Evolutionary conservation across 2,329 filamentous ascomycete genomes (phyloP), one percentile per base, ranked within the genome.

Genomic region (Hymenoscyphus albidus): DNA sequence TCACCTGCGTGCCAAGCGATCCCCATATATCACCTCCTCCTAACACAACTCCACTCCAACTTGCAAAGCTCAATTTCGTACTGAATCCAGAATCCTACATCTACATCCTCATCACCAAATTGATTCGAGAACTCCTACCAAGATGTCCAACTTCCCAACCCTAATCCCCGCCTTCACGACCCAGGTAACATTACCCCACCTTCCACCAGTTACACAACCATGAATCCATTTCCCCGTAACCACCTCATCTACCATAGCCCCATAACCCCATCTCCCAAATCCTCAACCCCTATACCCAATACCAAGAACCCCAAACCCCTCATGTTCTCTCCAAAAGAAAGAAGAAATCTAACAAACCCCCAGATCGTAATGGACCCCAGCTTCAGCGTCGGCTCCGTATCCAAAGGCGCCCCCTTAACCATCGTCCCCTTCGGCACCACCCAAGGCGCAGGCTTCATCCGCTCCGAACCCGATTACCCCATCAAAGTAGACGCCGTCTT

Each of bases 111-210:
- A 13, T 14, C 48, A 9, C 3, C 22, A 31, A 27, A 27, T 12
- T 7, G 0, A 2, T 10, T 1, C 44, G 9, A 27, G 22, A 27
- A 1, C 48, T 22, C 9, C 22, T 13, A 12, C 31, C 48, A 54
- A 54, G 22, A 54, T 54, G 48, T 31, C 48, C 48, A 27, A 27
- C 48, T 56, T 62, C 18, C 60, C 76, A 44, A 73, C 74, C 39
- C 73, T 78, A 22, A 73, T 78, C 55, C 77, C 77, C 39, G 77
- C 77, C 51, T 78, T 78, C 68, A 77, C 74, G 22, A 74, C 74
- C 12, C 72, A 74, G 62, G 76, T 78, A 74, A 66, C 74, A 73
- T 57, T 22, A 27, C 7, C 31, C 58, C 35, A 5, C 44, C 44
- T 5, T 35, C 35, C 35, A 35, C 9, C 35, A 35, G 35, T 35